Conservation (phyloP, 305 asterid genomes). For the Rubia occidens region DNA sequence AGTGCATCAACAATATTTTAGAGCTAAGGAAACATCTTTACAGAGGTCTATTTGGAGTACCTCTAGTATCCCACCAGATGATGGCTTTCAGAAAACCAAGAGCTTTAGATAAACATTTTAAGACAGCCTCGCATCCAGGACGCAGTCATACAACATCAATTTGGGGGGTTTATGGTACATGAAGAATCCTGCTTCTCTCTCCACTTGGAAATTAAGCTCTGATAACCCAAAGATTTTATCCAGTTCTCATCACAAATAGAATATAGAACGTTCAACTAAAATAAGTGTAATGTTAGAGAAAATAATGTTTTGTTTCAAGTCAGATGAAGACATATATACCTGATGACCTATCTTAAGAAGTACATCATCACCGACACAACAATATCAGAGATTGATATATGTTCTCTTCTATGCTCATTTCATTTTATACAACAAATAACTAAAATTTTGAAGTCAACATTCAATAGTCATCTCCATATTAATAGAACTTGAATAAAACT, state of each 20-base stretch:
- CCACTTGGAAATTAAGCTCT: constrained; percentile 35
- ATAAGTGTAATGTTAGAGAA: background rate
- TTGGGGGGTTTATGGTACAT: constrained; percentile 42
- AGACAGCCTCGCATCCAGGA: too few relatives aligned
- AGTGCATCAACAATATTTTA: background rate
- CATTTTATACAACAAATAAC: too few relatives aligned
- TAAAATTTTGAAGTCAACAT: too few relatives aligned
- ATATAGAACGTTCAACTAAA: too few relatives aligned
- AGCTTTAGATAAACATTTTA: constrained; percentile 43
- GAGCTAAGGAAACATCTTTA: constrained; percentile 13
- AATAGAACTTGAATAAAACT: too few relatives aligned
- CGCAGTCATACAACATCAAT: constrained; percentile 37
- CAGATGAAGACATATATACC: constrained; percentile 31
- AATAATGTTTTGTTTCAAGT: background rate
- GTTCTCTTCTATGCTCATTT: constrained; percentile 40
- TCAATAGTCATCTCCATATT: too few relatives aligned
- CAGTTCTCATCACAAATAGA: too few relatives aligned
- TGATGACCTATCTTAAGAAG: constrained; percentile 94
- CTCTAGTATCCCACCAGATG: constrained; percentile 86
- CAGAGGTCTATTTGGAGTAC: constrained; percentile 80
- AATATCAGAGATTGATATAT: constrained; percentile 70
- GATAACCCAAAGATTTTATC: too few relatives aligned
- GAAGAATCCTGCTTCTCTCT: constrained; percentile 42
- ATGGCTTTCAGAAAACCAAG: constrained; percentile 66
- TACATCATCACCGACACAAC: constrained; percentile 88